Evolutionary conservation across 257 asterid species (phyloP).

Genomic region (Solanum neorickii): DNA sequence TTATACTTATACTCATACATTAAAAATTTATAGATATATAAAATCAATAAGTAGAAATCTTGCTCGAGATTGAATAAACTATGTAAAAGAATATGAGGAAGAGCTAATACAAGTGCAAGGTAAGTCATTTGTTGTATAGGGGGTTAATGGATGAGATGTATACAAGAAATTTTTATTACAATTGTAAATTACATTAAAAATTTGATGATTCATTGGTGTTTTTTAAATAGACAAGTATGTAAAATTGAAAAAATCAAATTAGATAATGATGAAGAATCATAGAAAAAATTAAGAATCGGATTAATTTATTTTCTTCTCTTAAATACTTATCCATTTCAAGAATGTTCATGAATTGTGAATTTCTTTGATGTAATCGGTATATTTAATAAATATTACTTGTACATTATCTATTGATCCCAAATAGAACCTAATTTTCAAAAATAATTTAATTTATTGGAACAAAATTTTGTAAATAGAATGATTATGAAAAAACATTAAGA

Average conservation of each 20-base stretch:
- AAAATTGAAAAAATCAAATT: background rate
- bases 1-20: too few relatives aligned
- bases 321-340: constrained; percentile 5
- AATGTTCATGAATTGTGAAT: background rate
- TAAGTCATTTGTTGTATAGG: background rate
- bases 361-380: background rate
- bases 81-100: too few relatives aligned
- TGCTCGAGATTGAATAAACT: too few relatives aligned
- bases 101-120: too few relatives aligned
- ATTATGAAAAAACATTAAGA: background rate
- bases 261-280: background rate
- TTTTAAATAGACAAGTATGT: constrained; percentile 3
- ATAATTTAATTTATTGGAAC: background rate
- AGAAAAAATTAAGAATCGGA: background rate
- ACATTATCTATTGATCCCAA: constrained; percentile 13
- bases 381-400: background rate
- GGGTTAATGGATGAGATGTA: constrained; percentile 9
- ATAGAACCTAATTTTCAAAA: background rate
- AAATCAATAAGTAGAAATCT: too few relatives aligned
- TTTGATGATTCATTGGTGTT: background rate
- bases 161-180: background rate
- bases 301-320: background rate
- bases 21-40: too few relatives aligned
- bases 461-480: background rate
- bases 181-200: background rate